These are phyloP conservation scores for Dichomitus squalens DNA, from an alignment of 1,284 basidiomycete species.

Conservation along the genomic window DNA sequence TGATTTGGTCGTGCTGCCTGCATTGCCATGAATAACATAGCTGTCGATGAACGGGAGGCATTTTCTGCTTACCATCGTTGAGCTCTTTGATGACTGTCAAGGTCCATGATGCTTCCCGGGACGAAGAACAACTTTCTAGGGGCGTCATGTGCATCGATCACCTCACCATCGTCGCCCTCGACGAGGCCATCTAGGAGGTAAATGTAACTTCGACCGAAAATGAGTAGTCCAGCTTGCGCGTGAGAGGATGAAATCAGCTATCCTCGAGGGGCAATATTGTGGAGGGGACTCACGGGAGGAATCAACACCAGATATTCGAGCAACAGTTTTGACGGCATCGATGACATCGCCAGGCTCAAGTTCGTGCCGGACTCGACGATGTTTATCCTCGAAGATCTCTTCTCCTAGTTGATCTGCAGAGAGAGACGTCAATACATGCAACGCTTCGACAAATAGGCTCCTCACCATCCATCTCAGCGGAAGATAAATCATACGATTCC, in stretches of 20 bases:
- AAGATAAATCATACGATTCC: conserved; percentile 74
- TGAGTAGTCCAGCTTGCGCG: conserved; percentile 76
- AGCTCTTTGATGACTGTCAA: conserved; percentile 76
- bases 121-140: conserved; percentile 84
- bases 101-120: conserved; percentile 80
- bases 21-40: background rate
- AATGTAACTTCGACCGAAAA: conserved; percentile 82
- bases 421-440: background rate
- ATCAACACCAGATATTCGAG: conserved; percentile 85
- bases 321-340: conserved; percentile 87
- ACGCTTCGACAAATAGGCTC: background rate
- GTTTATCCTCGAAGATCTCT: conserved; percentile 77
- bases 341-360: conserved; percentile 90
- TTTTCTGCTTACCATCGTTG: conserved; percentile 83
- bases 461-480: conserved; percentile 64
- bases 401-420: conserved; percentile 59
- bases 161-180: conserved; percentile 84
- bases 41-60: background rate
- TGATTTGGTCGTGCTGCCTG: conserved; percentile 82
- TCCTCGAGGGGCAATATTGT: background rate
- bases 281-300: conserved; percentile 68
- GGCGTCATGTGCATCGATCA: conserved; percentile 88
- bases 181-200: conserved; percentile 95
- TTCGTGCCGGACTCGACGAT: conserved; percentile 79
- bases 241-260: background rate